These are phyloP conservation scores for Cercospora sp. DNA, from an alignment of 2,329 filamentous ascomycete species.

Conservation along the genomic window DNA sequence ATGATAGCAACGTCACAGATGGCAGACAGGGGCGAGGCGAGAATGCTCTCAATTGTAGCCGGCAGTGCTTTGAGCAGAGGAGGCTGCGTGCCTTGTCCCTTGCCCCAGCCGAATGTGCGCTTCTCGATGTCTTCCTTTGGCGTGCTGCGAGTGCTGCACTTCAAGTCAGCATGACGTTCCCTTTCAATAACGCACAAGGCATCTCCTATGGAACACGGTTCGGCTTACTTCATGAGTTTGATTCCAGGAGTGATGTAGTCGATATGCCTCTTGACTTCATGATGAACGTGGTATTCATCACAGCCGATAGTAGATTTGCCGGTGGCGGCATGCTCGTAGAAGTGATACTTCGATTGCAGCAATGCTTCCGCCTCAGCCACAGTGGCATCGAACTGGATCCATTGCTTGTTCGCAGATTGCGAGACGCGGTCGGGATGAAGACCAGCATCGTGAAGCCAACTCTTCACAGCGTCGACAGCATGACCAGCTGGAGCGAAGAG, in stretches of 20 bases:
- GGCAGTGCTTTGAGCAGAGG: constrained; percentile 22
- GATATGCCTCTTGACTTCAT: constrained; percentile 50
- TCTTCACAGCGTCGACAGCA: constrained; percentile 40
- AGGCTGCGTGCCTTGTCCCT: constrained; percentile 18
- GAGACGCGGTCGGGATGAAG: constrained; percentile 37
- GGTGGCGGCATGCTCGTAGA: constrained; percentile 58
- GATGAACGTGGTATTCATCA: constrained; percentile 49
- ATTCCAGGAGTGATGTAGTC: constrained; percentile 60
- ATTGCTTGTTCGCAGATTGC: constrained; percentile 40
- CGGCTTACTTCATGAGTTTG: constrained; percentile 41
- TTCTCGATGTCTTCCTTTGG: constrained; percentile 24
- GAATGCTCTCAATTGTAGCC: constrained; percentile 10
- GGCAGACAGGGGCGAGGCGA: constrained; percentile 9
- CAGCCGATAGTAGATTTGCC: constrained; percentile 46
- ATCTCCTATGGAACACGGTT: neutral
- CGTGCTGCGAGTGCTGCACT: neutral
- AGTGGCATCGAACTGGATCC: constrained; percentile 47
- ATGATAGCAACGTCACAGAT: constrained; percentile 38
- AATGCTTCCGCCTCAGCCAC: constrained; percentile 43
- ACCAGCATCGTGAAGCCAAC: constrained; percentile 42
- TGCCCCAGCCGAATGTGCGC: constrained; percentile 23
- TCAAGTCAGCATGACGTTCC: constrained; percentile 12
- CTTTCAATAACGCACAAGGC: neutral
- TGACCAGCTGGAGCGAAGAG: constrained; percentile 43
- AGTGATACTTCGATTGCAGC: constrained; percentile 55